Evolutionary conservation across 371 early-diverging fungal genomes (phyloP).

Genomic region (Capillidium heterosporum): DNA sequence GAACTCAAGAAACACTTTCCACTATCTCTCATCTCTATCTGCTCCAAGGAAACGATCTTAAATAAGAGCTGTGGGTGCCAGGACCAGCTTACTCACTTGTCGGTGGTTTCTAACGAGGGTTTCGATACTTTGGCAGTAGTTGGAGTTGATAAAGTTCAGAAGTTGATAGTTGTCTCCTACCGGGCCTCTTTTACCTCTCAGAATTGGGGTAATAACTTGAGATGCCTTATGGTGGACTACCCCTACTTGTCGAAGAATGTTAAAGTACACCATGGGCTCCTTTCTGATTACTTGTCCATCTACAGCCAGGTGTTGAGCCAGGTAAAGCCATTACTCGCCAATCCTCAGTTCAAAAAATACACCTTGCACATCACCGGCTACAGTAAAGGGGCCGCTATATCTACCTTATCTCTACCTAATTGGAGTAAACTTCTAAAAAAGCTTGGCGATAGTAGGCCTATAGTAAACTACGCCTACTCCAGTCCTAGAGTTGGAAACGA

Average conservation of each 20-base stretch:
- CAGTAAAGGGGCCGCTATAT: neutral
- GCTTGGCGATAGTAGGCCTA: neutral
- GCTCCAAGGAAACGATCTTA: too few species aligned
- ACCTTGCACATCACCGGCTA: neutral
- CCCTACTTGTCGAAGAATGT: neutral
- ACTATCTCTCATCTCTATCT: too few species aligned
- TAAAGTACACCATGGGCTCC: neutral
- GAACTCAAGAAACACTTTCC: too few species aligned
- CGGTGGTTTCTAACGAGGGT: too few species aligned
- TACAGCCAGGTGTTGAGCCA: neutral
- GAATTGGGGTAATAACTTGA: neutral
- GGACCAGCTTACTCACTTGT: too few species aligned
- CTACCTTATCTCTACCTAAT: neutral
- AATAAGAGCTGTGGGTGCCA: too few species aligned
- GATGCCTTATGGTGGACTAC: neutral
- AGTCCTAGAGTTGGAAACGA: neutral
- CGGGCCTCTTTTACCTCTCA: neutral
- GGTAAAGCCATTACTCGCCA: neutral
- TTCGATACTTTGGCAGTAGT: too few species aligned
- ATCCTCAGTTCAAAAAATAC: neutral
- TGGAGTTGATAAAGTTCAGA: too few species aligned
- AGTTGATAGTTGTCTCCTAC: too few species aligned
- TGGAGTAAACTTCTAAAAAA: neutral
- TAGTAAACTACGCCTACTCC: neutral
- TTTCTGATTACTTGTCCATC: neutral